Conservation (phyloP, 352 stramenopile genomes). For the Pythium rishiriense region DNA sequence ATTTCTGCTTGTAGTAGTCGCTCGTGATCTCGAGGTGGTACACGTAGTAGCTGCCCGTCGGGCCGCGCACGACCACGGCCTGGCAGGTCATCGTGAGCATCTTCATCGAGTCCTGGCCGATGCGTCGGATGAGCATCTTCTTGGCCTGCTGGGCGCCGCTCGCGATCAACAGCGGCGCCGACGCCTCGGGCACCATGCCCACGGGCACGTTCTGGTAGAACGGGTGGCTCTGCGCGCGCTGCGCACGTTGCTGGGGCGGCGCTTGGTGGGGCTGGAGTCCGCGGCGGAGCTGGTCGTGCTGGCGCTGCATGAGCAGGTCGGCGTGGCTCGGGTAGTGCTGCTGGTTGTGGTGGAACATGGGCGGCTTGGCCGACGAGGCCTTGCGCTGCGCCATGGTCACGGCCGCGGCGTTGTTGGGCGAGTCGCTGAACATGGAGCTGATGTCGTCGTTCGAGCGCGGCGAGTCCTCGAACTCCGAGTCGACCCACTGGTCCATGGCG, state of each 20-base stretch:
- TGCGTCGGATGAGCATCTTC: conserved; percentile 63
- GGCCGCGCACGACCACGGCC: conserved; percentile 73
- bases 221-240: not conserved
- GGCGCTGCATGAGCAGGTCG: conserved; percentile 26
- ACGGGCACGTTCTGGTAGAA: conserved; percentile 42
- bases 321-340: conserved; percentile 25
- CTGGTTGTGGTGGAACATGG: conserved; percentile 40
- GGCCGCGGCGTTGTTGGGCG: conserved; percentile 46
- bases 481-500: conserved; percentile 53
- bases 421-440: conserved; percentile 73
- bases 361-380: conserved; percentile 35
- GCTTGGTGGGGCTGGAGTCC: conserved; percentile 45
- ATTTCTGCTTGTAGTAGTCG: conserved; percentile 89
- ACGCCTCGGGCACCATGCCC: conserved; percentile 52
- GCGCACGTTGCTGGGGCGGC: not conserved
- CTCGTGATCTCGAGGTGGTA: conserved; percentile 88
- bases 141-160: conserved; percentile 54
- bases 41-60: conserved; percentile 79
- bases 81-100: conserved; percentile 69
- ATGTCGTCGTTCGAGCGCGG: conserved; percentile 64
- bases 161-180: conserved; percentile 12
- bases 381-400: conserved; percentile 31
- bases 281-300: conserved; percentile 57
- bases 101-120: conserved; percentile 81
- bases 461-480: conserved; percentile 78